Base-by-base conservation (phyloP, 768 basidiomycete genomes). In the Tylopilus vinaceipallidus region DNA sequence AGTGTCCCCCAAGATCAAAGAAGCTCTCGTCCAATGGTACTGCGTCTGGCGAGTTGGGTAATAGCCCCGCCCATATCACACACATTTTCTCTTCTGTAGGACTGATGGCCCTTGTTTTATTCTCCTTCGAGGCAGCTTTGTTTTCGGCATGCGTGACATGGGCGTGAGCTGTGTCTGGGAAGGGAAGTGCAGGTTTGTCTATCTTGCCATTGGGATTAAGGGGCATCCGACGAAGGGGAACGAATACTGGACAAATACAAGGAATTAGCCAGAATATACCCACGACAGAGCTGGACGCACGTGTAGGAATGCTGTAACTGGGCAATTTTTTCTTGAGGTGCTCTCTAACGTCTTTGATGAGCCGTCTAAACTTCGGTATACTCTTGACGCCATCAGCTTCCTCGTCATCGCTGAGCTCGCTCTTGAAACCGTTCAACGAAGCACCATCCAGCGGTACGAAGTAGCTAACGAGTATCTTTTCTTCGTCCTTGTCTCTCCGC, bases 171-270 rank as follows among this genome's bases (percentile, higher is more conserved):
- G 97, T 98, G 68, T 99, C 97, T 7, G 97, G 97, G 84, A 98
- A 99, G 11, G 97, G 97, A 39, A 99, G 82, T 0, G 91, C 90
- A 0, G 97, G 95, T 65, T 98, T 99, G 75, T 99, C 97, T 66
- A 99, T 87, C 73, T 99, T 99, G 54, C 97, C 97, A 66, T 98
- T 99, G 7, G 97, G 97, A 61, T 98, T 99, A 43, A 99, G 80
- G 17, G 97, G 97, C 90, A 99, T 95, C 47, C 93, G 87, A 43
- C 80, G 80, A 23, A 99, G 80, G 0, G 97, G 97, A 26, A 99
- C 92, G 56, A 98, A 95, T 20, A 98, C 95, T 91, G 64, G 11
- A 26, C 30, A 4, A 50, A 26, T 16, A 47, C 19, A 13, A 42
- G 24, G 13, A 13, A 27, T 58, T 17, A 58, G 53, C 17, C 20